Conservation (phyloP, 1,284 basidiomycete species). For the Puccinia polysora region DNA sequence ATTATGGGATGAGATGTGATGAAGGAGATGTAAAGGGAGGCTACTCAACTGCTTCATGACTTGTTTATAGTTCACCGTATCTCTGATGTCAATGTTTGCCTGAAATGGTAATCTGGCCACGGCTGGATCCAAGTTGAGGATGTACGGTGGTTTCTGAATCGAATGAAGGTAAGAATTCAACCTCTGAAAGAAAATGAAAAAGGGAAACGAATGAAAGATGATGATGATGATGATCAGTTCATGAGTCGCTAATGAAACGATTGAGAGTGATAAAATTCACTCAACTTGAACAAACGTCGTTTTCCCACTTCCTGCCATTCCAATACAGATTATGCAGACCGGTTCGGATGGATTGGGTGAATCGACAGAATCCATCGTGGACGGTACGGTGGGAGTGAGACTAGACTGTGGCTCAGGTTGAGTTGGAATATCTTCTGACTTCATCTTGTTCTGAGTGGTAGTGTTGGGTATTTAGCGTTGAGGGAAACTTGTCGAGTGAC, state of each 20-base stretch:
- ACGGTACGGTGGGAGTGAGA: constrained; percentile 46
- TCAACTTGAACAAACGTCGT: constrained; percentile 76
- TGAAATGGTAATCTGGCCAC: constrained; percentile 85
- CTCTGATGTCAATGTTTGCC: constrained; percentile 94
- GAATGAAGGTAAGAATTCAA: constrained; percentile 79
- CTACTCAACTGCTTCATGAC: constrained; percentile 96
- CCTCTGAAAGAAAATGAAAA: constrained; percentile 56
- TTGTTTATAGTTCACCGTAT: constrained; percentile 93
- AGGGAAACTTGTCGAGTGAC: no score
- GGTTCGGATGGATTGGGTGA: neutral
- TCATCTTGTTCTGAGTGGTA: no score
- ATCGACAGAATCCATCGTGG: neutral
- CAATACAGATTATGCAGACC: constrained; percentile 55
- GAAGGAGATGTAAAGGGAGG: neutral
- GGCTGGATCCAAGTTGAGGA: constrained; percentile 96
- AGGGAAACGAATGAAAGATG: neutral
- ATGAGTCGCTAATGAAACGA: neutral
- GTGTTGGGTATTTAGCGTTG: no score
- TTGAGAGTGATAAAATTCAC: constrained; percentile 15
- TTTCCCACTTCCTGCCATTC: constrained; percentile 93
- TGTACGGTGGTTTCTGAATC: constrained; percentile 69
- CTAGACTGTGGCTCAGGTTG: neutral
- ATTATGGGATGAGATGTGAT: neutral
- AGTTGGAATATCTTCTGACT: neutral
- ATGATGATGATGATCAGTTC: neutral